Evolutionary conservation across 208 protist genomes (phyloP).

Genomic region (Acanthamoeba sp.): DNA sequence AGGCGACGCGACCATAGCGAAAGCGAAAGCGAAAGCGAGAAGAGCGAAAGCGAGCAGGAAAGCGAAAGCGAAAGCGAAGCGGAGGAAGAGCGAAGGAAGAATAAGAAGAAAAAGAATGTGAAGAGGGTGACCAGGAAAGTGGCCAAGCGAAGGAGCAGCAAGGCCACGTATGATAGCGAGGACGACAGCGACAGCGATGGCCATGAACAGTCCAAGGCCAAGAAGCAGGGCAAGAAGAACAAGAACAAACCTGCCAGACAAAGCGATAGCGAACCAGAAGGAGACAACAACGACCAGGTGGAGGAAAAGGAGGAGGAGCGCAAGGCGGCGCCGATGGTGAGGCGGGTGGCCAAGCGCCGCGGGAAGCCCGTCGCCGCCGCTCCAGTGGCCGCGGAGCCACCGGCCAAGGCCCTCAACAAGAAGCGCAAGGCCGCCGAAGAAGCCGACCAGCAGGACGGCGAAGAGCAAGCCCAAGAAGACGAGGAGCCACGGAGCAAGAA

Average conservation of each 20-base stretch:
- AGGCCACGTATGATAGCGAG: background rate
- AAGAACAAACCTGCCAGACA: background rate
- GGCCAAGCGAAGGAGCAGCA: background rate
- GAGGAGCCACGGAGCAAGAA: background rate
- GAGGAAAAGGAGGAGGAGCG: background rate
- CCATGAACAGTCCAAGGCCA: background rate
- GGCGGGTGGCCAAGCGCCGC: conserved; percentile 19
- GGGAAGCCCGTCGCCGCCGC: background rate
- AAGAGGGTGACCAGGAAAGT: background rate
- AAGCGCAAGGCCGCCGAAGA: conserved; percentile 5
- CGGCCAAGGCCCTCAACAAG: background rate
- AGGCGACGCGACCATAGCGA: background rate
- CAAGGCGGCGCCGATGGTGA: background rate
- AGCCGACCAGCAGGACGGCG: background rate
- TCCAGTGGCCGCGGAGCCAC: background rate
- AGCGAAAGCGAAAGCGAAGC: background rate
- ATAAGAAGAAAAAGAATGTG: background rate
- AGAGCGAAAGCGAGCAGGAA: background rate
- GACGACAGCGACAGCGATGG: background rate
- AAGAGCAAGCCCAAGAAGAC: background rate
- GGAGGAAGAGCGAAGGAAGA: background rate
- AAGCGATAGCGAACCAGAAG: background rate
- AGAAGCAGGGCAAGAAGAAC: background rate
- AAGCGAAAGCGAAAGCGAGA: no score
- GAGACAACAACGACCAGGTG: background rate